Base-by-base conservation (phyloP, 805 yeast genomes). In the Metschnikowia rubicola region DNA sequence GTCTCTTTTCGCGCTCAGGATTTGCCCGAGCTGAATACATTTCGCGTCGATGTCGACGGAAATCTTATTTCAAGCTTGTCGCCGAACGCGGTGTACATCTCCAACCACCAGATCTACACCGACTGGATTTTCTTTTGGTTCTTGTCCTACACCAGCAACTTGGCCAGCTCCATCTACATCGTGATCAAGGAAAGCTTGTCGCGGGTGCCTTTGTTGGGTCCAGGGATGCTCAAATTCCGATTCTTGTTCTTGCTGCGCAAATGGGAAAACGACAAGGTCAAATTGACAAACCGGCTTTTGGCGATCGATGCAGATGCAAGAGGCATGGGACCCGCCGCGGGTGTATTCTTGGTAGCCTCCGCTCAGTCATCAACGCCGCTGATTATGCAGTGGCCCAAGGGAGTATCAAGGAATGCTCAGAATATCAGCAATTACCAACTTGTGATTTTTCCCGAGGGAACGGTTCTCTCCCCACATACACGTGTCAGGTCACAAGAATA, bases 101-200 rank as follows among this genome's bases (percentile, higher is more conserved):
- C 94, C n/a, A 92, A 92, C 62, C 98, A 92, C 65, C 97, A 91
- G 67, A 84, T 92, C 21, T 92, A 92, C 63, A 82, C 92, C 3
- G 99, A 92, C 63, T 92, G 99, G 99, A 74, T 86, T 10, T 90
- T 80, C 57, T 56, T 89, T 46, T 92, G 99, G 99, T 92, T 88
- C 80, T 50, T 87, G 17, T 72, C 87, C 0, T 86, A 88, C 62
- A 76, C 90, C 6, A 79, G 88, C 10, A 64, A 74, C n/a, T 64
- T 83, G 37, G 79, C 84, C 8, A 86, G 85, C 34, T 74, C 79
- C 40, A 73, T 91, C 9, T 81, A 76, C 56, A 89, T 92, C 48
- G 78, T 89, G 50, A 72, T 91, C 64, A 92, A 92, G 65, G 87
- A 83, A 51, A 42, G 45, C 37, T 80, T 96, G 17, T 71, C 91